phyloP scores from a whole-genome alignment of 2,329 filamentous ascomycete genomes.

The Aureobasidium namibiae region DNA sequence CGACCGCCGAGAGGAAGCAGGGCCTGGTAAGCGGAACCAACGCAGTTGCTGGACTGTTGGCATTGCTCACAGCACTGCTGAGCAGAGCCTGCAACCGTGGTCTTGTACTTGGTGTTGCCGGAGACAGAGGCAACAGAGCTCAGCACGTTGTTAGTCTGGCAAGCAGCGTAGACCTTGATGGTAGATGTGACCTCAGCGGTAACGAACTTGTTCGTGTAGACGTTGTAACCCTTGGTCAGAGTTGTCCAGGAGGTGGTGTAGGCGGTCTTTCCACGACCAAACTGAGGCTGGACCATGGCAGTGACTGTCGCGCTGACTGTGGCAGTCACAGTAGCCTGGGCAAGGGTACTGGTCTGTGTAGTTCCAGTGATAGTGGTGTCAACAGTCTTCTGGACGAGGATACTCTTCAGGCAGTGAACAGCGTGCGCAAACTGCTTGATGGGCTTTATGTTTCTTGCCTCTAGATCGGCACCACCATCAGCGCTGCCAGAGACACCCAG shows the following conservation, averaged over 20 bases:
- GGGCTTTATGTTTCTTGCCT: background rate
- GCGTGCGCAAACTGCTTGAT: conserved; percentile 2
- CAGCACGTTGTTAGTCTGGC: conserved; percentile 15
- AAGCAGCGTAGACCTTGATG: conserved; percentile 11
- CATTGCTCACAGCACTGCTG: conserved; percentile 15
- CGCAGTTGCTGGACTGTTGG: conserved; percentile 6
- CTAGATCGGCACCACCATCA: background rate
- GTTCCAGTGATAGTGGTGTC: conserved; percentile 1
- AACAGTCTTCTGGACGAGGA: conserved; percentile 5
- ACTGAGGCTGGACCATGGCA: background rate
- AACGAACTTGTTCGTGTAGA: conserved; percentile 1
- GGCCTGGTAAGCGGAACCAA: conserved; percentile 8
- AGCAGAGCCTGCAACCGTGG: conserved; percentile 4
- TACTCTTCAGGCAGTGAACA: conserved; percentile 10
- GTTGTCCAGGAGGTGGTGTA: conserved; percentile 7
- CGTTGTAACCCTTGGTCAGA: conserved; percentile 9
- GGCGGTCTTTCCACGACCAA: background rate
- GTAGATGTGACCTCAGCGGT: conserved; percentile 12
- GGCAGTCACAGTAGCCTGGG: conserved; percentile 3
- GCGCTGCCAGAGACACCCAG: background rate
- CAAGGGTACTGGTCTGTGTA: conserved; percentile 8
- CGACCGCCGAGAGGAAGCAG: conserved; percentile 2
- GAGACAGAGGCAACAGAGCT: background rate
- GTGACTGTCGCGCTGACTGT: conserved; percentile 12
- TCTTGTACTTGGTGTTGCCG: conserved; percentile 11